Evolutionary conservation across 345 rosid genomes (phyloP).

Genomic region (Kernera saxatilis): DNA sequence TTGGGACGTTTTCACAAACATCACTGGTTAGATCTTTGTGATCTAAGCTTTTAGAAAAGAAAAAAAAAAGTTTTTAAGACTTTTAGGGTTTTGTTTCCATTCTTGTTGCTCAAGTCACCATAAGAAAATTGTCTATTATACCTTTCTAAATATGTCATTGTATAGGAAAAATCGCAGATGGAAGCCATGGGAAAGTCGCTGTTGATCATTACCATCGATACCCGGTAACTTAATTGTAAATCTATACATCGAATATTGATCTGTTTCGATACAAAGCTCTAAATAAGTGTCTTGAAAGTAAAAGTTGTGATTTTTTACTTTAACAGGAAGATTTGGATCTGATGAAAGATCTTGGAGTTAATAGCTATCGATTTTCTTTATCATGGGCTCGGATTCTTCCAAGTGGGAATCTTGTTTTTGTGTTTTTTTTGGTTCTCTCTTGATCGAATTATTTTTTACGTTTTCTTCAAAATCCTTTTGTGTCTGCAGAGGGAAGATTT

Average conservation of each 20-base stretch:
- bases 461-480: neutral
- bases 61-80: neutral
- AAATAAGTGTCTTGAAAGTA: neutral
- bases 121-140: neutral
- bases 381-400: constrained; percentile 83
- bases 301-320: neutral
- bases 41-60: neutral
- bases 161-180: constrained; percentile 49
- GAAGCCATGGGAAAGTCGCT: constrained; percentile 60
- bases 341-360: constrained; percentile 46
- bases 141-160: neutral
- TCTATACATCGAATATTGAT: neutral
- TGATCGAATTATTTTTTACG: neutral
- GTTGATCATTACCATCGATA: constrained; percentile 70
- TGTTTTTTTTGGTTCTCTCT: neutral
- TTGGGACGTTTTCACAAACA: constrained; percentile 49
- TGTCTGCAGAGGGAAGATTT: constrained; percentile 54
- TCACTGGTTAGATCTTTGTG: constrained; percentile 31
- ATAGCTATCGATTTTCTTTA: constrained; percentile 67
- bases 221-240: constrained; percentile 29
- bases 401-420: constrained; percentile 30
- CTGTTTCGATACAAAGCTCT: neutral
- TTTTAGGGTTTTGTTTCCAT: neutral
- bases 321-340: constrained; percentile 31
- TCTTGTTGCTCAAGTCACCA: constrained; percentile 15